Evolutionary conservation across 2,329 filamentous ascomycete species (phyloP), one percentile per base, ranked within the genome.

Genomic region (Colletotrichum australisinense): DNA sequence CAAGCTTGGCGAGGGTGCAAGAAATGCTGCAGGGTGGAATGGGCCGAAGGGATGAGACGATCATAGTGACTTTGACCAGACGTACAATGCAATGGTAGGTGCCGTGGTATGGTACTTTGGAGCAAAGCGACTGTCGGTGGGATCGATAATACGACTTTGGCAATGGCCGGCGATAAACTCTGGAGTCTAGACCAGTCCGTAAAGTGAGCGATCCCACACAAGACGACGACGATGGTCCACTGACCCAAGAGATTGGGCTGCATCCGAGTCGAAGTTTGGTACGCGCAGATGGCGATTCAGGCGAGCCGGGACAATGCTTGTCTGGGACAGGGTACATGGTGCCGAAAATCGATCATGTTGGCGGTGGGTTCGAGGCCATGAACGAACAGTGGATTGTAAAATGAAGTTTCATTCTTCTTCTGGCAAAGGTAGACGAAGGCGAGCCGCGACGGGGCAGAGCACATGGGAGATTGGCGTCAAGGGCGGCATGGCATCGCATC

Each of bases 1-100:
- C 57, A 62, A 16, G 14, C 26, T 35, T 59, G 63, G 55, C 64
- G 2, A 26, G 32, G 32, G 19, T 46, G 52, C 53, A 38, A 57
- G 30, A 38, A 67, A 30, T 22, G n/a, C 22, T 64, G 62, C 62
- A 38, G 26, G 53, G 35, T 58, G 22, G 53, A 53, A 58, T 65
- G 59, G 69, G 30, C 28, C 12, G 42, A 56, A 46, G 55, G 9
- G n/a, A 63, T 58, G 65, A 56, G 55, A 65, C 60, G 59, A 70
- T 60, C 30, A 65, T 38, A 53, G 63, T 53, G 42, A 68, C 42
- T 28, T 49, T 67, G 60, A 28, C 46, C 14, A 19, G 14, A 16
- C 38, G 38, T 22, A 56, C 32, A 60, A 49, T 53, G 70, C 42
- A 64, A 53, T 35, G n/a, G 12, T 55, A 26, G 24, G 26, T 56